These are phyloP conservation scores for Trichoderma atroviride DNA, from an alignment of 2,329 filamentous ascomycete species.

Conservation along the genomic window DNA sequence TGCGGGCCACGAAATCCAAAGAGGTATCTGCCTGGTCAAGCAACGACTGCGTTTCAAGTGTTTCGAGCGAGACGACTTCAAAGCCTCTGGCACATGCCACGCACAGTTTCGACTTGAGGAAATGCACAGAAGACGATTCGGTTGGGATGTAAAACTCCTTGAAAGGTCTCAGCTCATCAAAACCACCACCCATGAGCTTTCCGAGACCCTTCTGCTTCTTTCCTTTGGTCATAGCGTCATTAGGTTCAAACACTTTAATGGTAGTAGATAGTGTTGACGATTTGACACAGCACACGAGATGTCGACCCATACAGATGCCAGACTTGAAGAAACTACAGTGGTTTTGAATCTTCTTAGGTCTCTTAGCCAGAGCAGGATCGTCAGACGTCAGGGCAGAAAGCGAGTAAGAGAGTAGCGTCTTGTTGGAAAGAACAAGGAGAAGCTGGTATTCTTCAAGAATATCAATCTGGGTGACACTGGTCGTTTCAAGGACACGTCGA, in stretches of 20 bases:
- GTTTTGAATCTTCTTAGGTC: constrained; percentile 93
- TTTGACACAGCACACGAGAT: constrained; percentile 95
- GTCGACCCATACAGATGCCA: constrained; percentile 89
- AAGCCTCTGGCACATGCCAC: constrained; percentile 95
- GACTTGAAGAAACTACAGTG: constrained; percentile 99
- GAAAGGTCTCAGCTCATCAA: constrained; percentile 94
- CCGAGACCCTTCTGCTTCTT: constrained; percentile 95
- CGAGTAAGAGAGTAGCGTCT: constrained; percentile 87
- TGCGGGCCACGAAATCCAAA: constrained; percentile 92
- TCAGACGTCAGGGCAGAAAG: constrained; percentile 83
- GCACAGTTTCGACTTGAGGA: constrained; percentile 93
- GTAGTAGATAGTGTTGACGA: constrained; percentile 90
- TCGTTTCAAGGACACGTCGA: constrained; percentile 80
- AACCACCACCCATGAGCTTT: constrained; percentile 91
- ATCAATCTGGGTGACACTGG: constrained; percentile 90
- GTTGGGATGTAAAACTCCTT: constrained; percentile 99
- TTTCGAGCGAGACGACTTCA: constrained; percentile 94
- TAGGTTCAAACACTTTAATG: constrained; percentile 99
- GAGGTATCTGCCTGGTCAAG: constrained; percentile 98
- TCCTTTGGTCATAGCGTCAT: constrained; percentile 88
- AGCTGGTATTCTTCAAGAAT: constrained; percentile 94
- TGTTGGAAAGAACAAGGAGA: constrained; percentile 87
- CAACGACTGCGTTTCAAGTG: constrained; percentile 95
- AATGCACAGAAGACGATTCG: constrained; percentile 97
- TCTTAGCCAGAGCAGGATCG: constrained; percentile 78